Evolutionary conservation across 768 basidiomycete species (phyloP).

Genomic region (Tulasnella sp.): DNA sequence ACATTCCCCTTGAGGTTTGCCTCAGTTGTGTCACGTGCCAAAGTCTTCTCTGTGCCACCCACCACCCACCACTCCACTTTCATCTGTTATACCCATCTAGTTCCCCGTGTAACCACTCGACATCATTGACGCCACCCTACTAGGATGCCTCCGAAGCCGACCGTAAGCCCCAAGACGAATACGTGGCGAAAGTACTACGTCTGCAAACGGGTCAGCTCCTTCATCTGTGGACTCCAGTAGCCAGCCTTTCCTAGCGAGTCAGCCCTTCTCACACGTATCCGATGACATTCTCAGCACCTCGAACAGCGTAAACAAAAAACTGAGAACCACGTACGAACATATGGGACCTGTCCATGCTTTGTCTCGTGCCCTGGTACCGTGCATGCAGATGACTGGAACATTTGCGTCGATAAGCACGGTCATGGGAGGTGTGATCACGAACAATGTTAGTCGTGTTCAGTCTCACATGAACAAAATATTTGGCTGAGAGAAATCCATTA

Average conservation of each 20-base stretch:
- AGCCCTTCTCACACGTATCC: no score
- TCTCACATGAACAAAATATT: not conserved
- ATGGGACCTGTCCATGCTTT: constrained; percentile 3
- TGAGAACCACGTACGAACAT: constrained; percentile 2
- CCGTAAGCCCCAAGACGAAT: not conserved
- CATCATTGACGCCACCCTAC: not conserved
- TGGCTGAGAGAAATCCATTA: not conserved
- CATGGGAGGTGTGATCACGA: constrained; percentile 6
- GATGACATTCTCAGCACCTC: not conserved
- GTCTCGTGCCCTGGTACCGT: not conserved
- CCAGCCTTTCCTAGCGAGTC: no score
- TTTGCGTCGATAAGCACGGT: not conserved
- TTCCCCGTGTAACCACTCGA: not conserved
- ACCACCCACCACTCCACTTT: no score
- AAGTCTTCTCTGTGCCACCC: no score
- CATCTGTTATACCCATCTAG: no score
- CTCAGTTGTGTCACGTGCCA: no score
- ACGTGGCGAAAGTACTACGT: constrained; percentile 1
- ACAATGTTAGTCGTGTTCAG: not conserved
- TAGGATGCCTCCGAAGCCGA: constrained; percentile 3
- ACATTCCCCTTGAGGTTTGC: no score
- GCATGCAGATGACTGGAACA: constrained; percentile 8
- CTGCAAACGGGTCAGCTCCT: not conserved
- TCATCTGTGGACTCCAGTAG: no score
- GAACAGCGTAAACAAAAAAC: not conserved